phyloP scores from a whole-genome alignment of 768 basidiomycete species.

The Lactarius quietus region DNA sequence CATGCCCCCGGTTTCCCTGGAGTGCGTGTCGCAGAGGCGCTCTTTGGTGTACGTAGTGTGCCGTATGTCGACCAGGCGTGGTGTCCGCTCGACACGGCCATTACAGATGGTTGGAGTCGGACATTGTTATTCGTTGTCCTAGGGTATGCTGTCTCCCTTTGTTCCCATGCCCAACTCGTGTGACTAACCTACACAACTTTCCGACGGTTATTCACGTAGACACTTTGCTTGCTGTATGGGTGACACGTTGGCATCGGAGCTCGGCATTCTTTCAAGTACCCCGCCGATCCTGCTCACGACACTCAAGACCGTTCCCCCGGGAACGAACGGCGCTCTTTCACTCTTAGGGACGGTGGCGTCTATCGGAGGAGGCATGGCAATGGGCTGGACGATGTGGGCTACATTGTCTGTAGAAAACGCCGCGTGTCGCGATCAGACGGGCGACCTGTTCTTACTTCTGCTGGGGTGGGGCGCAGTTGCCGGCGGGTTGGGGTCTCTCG shows the following conservation, averaged over 20 bases:
- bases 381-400: constrained; percentile 60
- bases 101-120: constrained; percentile 54
- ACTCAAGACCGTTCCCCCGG: constrained; percentile 68
- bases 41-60: constrained; percentile 23
- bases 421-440: constrained; percentile 44
- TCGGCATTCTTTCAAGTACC: constrained; percentile 76
- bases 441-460: constrained; percentile 40
- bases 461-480: constrained; percentile 58
- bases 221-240: constrained; percentile 89
- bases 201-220: constrained; percentile 37
- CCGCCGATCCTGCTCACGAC: constrained; percentile 79
- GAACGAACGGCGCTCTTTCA: constrained; percentile 89
- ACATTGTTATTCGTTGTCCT: constrained; percentile 58
- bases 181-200: not conserved
- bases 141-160: constrained; percentile 45
- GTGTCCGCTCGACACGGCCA: constrained; percentile 55
- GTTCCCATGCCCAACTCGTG: not conserved
- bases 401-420: constrained; percentile 60
- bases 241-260: constrained; percentile 90
- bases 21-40: constrained; percentile 21
- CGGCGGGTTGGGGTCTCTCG: constrained; percentile 79
- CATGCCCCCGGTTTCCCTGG: constrained; percentile 45
- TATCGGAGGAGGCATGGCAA: constrained; percentile 63
- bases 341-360: constrained; percentile 71
- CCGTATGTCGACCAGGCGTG: constrained; percentile 45